phyloP scores from a whole-genome alignment of 73 alveolate genomes.

The Tetrahymena borealis region DNA sequence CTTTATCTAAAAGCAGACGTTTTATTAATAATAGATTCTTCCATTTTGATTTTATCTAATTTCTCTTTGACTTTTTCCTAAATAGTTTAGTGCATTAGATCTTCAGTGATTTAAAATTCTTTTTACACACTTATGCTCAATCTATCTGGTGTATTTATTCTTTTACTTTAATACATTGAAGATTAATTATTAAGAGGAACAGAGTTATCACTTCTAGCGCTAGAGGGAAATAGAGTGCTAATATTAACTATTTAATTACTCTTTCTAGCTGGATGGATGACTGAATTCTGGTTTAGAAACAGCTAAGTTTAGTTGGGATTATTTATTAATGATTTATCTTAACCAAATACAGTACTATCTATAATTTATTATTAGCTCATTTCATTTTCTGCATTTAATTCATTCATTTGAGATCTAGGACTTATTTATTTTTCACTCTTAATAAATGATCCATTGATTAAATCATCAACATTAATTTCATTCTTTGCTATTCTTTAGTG shows the following conservation, averaged over 20 bases:
- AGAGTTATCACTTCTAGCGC: not conserved
- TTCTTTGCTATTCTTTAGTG: not conserved
- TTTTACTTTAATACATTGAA: not conserved
- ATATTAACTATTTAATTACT: no score
- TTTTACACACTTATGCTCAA: not conserved
- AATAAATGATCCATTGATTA: not conserved
- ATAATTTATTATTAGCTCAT: not conserved
- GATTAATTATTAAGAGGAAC: not conserved
- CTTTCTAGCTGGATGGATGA: no score
- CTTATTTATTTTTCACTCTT: not conserved
- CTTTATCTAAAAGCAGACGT: not conserved
- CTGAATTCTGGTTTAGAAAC: no score
- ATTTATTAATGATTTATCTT: no score
- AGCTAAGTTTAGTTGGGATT: no score
- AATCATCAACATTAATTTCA: not conserved
- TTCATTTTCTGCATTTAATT: no score
- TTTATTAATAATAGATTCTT: not conserved
- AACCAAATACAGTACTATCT: no score
- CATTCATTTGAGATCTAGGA: not conserved
- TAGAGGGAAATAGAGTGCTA: not conserved
- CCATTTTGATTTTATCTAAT: not conserved
- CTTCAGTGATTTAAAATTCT: not conserved
- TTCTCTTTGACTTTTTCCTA: not conserved
- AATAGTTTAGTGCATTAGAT: not conserved
- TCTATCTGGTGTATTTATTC: not conserved